Evolutionary conservation across 305 asterid genomes (phyloP), one percentile per base, ranked within the genome.

Genomic region (Fraxinus velutina): DNA sequence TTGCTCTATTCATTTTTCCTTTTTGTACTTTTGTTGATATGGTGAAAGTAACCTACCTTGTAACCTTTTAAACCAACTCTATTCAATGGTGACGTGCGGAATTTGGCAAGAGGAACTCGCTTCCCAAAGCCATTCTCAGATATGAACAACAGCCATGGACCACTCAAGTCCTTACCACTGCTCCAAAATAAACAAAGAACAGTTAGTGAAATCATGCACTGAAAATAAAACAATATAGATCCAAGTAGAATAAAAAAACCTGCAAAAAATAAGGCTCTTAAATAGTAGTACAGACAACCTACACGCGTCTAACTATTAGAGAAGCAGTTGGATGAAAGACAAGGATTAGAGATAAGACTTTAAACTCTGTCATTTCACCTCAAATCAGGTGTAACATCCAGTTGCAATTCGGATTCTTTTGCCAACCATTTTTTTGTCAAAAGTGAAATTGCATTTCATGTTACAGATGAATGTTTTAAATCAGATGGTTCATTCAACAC

Each of bases 71-170:
- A 84, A 75, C 99, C 99, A 68, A 86, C 86, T 87, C 97, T 92
- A 75, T 93, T 96, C 81, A 96, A 84, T 17, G 88, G 87, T 77
- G 92, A 89, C 75, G 79, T 86, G 73, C 94, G 94, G 89, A 96
- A 96, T 60, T 88, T 88, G 87, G 92, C 87, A 75, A 96, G 92
- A 79, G 99, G 97, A 82, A 96, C 99, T 85, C 99, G 89, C 91
- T 96, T 96, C 73, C 99, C 99, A 78, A 32, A 85, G 70, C 99
- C 99, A 88, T 81, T 94, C 84, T 93, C 98, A 0, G 98, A 92
- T 86, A 96, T 91, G 81, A 96, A 96, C 83, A 96, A 89, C 91
- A 96, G 86, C 98, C 99, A 96, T 81, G 98, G 99, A 76, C 98
- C 99, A 50, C 87, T 64, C 30, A 64, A 77, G 78, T 87, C 87